Conservation (phyloP, 495 filamentous ascomycete genomes). For the Annulohypoxylon bovei region DNA sequence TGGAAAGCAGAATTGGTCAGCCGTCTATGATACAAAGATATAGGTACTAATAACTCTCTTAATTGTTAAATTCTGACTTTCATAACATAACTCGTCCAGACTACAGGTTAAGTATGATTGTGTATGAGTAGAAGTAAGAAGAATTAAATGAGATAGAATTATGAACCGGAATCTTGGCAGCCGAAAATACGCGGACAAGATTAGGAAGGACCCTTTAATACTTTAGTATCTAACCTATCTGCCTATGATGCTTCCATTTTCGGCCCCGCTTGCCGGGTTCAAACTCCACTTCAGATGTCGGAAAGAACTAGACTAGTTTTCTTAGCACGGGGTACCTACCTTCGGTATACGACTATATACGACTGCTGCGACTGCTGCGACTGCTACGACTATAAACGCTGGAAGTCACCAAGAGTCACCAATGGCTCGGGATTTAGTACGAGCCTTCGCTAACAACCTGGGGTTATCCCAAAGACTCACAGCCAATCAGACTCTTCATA, state of each 20-base stretch:
- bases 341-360: conserved; percentile 6
- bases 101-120: background rate
- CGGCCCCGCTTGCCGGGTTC: conserved; percentile 40
- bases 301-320: conserved; percentile 4
- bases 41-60: background rate
- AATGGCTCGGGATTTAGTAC: conserved; percentile 19
- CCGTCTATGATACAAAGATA: conserved; percentile 13
- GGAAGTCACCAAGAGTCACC: background rate
- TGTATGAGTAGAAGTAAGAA: background rate
- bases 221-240: conserved; percentile 12
- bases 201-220: conserved; percentile 31
- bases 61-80: background rate
- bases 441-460: conserved; percentile 10
- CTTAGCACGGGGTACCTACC: background rate
- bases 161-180: conserved; percentile 1
- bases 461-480: background rate
- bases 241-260: conserved; percentile 45
- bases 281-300: conserved; percentile 18
- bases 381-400: conserved; percentile 6
- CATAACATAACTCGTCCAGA: background rate
- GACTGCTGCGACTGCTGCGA: background rate
- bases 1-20: conserved; percentile 13
- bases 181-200: conserved; percentile 14
- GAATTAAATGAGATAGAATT: background rate
- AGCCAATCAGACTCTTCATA: conserved; percentile 15